Evolutionary conservation across 768 basidiomycete genomes (phyloP).

Genomic region (Leccinellum albellum): DNA sequence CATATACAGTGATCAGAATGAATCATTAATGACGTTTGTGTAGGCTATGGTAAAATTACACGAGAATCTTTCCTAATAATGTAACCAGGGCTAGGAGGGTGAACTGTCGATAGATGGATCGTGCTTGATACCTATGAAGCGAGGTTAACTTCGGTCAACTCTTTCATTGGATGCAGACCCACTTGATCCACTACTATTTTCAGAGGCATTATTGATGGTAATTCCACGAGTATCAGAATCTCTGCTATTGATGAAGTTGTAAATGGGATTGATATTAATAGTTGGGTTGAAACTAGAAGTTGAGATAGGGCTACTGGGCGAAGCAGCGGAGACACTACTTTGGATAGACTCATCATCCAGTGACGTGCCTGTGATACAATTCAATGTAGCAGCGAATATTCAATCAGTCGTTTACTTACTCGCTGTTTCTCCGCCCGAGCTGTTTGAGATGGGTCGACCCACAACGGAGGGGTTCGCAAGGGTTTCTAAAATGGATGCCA

Average conservation of each 20-base stretch:
- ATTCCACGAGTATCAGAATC: background rate
- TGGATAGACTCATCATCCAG: background rate
- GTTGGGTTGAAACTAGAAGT: background rate
- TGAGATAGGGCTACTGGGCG: slow-evolving; percentile 1
- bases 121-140: background rate
- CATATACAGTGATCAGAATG: background rate
- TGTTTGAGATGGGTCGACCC: background rate
- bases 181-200: background rate
- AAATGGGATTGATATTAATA: background rate
- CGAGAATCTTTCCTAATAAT: background rate
- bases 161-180: background rate
- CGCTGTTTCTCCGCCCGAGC: background rate
- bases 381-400: background rate
- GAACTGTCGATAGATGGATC: background rate
- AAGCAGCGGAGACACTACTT: background rate
- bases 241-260: background rate
- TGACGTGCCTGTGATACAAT: background rate
- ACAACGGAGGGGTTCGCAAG: background rate
- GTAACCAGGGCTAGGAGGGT: too few species aligned
- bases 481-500: background rate
- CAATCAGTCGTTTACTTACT: background rate
- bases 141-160: background rate
- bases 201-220: background rate
- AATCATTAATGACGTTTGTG: background rate
- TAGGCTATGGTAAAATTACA: background rate